Evolutionary conservation across 2,329 filamentous ascomycete species (phyloP).

Genomic region (Cytospora mali): DNA sequence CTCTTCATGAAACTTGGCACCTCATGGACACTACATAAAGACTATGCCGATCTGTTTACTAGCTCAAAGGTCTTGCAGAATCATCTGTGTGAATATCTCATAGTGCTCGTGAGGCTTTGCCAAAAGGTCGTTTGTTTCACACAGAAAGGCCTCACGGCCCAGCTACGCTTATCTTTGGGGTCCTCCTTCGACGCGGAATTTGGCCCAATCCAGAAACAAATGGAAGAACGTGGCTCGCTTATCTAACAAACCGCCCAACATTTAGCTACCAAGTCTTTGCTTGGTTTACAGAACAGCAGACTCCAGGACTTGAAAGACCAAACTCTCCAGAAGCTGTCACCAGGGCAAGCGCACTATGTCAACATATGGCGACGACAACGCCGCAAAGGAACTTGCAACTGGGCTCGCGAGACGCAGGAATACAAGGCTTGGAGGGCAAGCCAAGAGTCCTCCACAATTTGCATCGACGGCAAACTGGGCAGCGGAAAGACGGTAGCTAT

Average conservation of each 20-base stretch:
- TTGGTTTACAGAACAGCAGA: background rate
- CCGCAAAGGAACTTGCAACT: conserved; percentile 23
- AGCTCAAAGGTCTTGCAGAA: conserved; percentile 3
- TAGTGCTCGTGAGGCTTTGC: conserved; percentile 8
- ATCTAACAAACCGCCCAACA: conserved; percentile 4
- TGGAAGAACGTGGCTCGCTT: conserved; percentile 15
- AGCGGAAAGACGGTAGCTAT: conserved; percentile 20
- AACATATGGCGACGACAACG: conserved; percentile 25
- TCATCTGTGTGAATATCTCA: conserved; percentile 7
- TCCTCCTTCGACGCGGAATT: conserved; percentile 20
- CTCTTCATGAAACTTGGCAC: conserved; percentile 12
- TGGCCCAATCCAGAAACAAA: conserved; percentile 3
- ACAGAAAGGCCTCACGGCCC: background rate
- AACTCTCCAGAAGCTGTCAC: conserved; percentile 9
- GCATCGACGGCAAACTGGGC: conserved; percentile 11
- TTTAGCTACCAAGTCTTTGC: background rate
- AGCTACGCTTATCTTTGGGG: background rate
- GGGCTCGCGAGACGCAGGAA: conserved; percentile 15
- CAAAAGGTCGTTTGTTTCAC: background rate
- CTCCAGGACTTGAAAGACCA: background rate
- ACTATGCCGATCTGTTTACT: conserved; percentile 11
- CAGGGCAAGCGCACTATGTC: conserved; percentile 11
- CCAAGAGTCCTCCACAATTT: background rate
- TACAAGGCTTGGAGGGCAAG: conserved; percentile 12
- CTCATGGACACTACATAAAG: conserved; percentile 14